phyloP scores from a whole-genome alignment of 176 grass and related monocot genomes.

The Carex cristatella region DNA sequence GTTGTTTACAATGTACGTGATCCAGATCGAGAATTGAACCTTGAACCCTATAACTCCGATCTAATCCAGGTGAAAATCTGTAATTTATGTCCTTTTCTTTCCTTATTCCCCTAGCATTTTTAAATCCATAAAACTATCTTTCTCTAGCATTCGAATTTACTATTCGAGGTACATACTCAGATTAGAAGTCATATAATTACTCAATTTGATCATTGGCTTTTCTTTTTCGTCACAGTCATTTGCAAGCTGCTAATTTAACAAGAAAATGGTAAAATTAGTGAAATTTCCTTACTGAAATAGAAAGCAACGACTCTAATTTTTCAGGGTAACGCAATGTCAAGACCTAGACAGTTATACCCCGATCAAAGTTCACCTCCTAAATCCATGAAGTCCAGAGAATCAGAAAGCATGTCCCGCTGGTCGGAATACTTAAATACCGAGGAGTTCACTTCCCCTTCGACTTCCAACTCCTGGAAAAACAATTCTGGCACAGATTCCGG shows the following conservation, averaged over 20 bases:
- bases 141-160: neutral
- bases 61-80: neutral
- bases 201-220: neutral
- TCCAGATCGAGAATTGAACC: constrained; percentile 1
- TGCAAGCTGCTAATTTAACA: neutral
- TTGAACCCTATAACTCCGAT: neutral
- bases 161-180: neutral
- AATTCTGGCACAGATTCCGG: neutral
- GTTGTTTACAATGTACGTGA: constrained; percentile 11
- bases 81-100: neutral
- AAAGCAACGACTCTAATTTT: neutral
- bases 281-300: neutral
- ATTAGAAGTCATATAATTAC: neutral
- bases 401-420: constrained; percentile 64
- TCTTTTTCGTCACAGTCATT: neutral
- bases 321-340: constrained; percentile 22
- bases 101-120: neutral
- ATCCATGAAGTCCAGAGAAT: constrained; percentile 65
- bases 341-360: constrained; percentile 23
- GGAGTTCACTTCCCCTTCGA: constrained; percentile 45
- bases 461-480: constrained; percentile 56
- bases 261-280: neutral
- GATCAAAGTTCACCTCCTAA: constrained; percentile 46
- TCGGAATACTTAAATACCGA: constrained; percentile 67
- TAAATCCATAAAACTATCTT: neutral